phyloP scores from a whole-genome alignment of 305 asterid genomes.

The Fraxinus floribunda region DNA sequence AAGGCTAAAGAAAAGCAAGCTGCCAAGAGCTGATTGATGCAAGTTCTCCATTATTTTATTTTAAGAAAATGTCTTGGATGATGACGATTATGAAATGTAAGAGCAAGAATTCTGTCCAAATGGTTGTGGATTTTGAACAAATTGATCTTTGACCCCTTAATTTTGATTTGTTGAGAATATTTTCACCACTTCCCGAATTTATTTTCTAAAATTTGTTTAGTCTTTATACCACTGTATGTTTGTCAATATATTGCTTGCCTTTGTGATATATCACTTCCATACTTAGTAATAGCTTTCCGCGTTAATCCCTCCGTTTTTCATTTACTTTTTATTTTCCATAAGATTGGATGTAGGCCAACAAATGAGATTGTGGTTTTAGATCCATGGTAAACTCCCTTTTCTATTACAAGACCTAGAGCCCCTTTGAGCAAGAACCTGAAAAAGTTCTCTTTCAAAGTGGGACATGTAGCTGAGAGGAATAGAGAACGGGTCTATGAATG shows the following conservation, averaged over 20 bases:
- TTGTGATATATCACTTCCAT: not conserved
- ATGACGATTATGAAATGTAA: slow-evolving; percentile 33
- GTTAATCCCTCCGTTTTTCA: not conserved
- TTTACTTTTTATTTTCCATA: not conserved
- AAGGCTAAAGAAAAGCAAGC: slow-evolving; percentile 61
- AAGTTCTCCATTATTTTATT: slow-evolving; percentile 1
- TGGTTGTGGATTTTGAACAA: slow-evolving; percentile 14
- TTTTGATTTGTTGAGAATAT: slow-evolving; percentile 13
- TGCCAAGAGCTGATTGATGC: slow-evolving; percentile 39
- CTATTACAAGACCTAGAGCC: not conserved
- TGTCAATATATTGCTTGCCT: not conserved
- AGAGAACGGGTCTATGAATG: not conserved
- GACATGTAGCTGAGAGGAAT: not conserved
- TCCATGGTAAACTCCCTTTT: not conserved
- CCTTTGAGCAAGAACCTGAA: not conserved
- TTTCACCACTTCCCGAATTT: not conserved
- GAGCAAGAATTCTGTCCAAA: slow-evolving; percentile 12
- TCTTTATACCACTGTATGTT: not conserved
- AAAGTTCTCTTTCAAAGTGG: not conserved
- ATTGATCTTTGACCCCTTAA: slow-evolving; percentile 11
- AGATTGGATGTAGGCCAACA: not conserved
- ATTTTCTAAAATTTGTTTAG: not conserved
- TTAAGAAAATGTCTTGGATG: slow-evolving; percentile 31
- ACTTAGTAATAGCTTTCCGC: not conserved
- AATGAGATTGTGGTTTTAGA: not conserved